phyloP scores from a whole-genome alignment of 2,329 filamentous ascomycete species.

The Xylaria sp. region DNA sequence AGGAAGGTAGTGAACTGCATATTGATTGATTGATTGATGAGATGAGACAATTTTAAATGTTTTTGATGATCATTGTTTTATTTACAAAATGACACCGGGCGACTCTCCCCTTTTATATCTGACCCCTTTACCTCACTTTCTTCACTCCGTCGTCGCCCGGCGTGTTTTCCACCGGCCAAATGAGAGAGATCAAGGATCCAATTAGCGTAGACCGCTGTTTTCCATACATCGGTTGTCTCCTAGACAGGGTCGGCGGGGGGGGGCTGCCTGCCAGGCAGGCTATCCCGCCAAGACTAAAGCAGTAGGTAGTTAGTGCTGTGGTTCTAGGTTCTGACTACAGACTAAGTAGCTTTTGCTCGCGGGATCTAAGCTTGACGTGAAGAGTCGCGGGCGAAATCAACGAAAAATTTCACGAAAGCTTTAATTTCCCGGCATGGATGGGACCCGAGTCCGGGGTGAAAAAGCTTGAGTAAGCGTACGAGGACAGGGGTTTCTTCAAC shows the following conservation, averaged over 20 bases:
- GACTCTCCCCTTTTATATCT: constrained; percentile 23
- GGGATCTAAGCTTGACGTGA: not conserved
- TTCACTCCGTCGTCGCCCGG: constrained; percentile 7
- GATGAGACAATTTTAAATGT: not conserved
- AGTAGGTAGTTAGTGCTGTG: constrained; percentile 9
- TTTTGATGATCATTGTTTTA: not conserved
- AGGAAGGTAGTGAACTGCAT: constrained; percentile 42
- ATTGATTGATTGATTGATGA: constrained; percentile 12
- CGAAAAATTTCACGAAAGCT: constrained; percentile 9
- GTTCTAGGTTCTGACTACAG: not conserved
- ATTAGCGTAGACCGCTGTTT: not conserved
- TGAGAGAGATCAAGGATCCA: not conserved
- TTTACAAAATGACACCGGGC: not conserved
- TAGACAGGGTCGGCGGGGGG: not conserved
- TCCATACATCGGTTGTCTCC: not conserved
- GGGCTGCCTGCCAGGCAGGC: constrained; percentile 29
- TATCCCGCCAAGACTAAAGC: constrained; percentile 22
- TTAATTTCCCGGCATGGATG: constrained; percentile 34
- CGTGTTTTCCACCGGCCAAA: constrained; percentile 11
- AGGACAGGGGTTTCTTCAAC: constrained; percentile 7
- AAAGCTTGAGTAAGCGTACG: not conserved
- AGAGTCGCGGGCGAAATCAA: constrained; percentile 10
- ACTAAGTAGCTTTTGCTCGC: not conserved
- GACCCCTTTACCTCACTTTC: constrained; percentile 11
- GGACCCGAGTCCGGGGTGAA: constrained; percentile 16